Evolutionary conservation across 495 filamentous ascomycete species (phyloP), one percentile per base, ranked within the genome.

Genomic region (Parathielavia hyrcaniae): DNA sequence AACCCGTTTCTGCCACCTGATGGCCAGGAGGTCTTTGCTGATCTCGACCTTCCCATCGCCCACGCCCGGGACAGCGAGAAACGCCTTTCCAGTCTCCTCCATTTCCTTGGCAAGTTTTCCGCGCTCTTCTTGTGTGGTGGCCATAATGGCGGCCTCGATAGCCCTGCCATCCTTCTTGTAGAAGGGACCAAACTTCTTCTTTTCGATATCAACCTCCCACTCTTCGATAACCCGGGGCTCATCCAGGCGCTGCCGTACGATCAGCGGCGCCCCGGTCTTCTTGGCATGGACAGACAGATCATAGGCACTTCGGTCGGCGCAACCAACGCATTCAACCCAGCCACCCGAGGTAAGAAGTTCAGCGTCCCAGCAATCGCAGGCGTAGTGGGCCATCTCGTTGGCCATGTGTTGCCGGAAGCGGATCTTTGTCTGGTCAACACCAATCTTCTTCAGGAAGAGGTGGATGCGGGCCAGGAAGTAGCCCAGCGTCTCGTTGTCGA

Each of bases 301-400:
- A 65, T 88, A 91, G 19, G 87, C 88, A 64, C 86, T 89, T 55
- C 88, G 79, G 69, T 92, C 88, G 50, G 88, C 88, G 69, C 88
- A 91, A 59, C 88, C 88, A 52, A 91, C 87, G 67, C 88, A 91
- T 75, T 92, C 88, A 50, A 91, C 86, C 88, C 88, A 92, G 70
- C 88, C 88, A 67, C 86, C 83, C 64, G 84, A 88, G 36, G 86
- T 90, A 50, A 82, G 74, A 52, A 92, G 77, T 69, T 92, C 88
- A 20, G 87, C 87, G 71, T 92, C 88, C 86, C 87, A 90, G 77
- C 88, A 91, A 72, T 91, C 88, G 49, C 81, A 49, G 32, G 88
- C 88, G 69, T 92, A 92, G 71, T 92, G 88, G 23, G 88, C 88
- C 72, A 76, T 76, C 60, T 76, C 88, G 85, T 91, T 77, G 83